These are phyloP conservation scores for Cladosporium sp. DNA, from an alignment of 2,329 filamentous ascomycete species.

Conservation along the genomic window DNA sequence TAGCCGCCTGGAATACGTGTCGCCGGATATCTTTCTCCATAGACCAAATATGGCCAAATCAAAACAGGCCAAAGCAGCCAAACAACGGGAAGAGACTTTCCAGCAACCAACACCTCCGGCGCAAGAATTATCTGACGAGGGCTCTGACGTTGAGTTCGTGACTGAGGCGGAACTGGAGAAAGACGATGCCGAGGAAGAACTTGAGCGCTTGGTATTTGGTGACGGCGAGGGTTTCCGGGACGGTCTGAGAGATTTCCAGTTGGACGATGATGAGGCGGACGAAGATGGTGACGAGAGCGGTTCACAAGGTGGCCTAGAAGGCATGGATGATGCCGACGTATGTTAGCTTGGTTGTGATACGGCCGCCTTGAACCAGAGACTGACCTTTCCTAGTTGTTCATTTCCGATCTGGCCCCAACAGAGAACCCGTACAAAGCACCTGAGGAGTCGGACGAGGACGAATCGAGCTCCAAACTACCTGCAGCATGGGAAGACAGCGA, in stretches of 20 bases:
- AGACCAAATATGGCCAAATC: neutral
- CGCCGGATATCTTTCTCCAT: too few relatives aligned
- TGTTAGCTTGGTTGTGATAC: slow-evolving; percentile 21
- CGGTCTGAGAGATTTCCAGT: slow-evolving; percentile 59
- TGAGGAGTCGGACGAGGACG: slow-evolving; percentile 39
- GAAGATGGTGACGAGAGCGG: slow-evolving; percentile 44
- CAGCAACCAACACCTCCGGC: slow-evolving; percentile 11
- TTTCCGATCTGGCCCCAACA: slow-evolving; percentile 65
- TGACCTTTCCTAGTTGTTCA: slow-evolving; percentile 59
- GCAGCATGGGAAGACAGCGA: slow-evolving; percentile 93
- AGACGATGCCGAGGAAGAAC: slow-evolving; percentile 30
- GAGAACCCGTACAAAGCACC: slow-evolving; percentile 30
- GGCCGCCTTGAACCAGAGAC: slow-evolving; percentile 1
- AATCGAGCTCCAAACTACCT: slow-evolving; percentile 40
- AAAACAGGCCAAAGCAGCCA: slow-evolving; percentile 9
- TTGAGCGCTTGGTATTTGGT: slow-evolving; percentile 80
- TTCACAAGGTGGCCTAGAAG: slow-evolving; percentile 46
- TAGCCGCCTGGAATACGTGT: too few relatives aligned
- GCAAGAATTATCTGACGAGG: slow-evolving; percentile 16
- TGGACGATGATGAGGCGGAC: slow-evolving; percentile 38
- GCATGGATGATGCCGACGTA: slow-evolving; percentile 70
- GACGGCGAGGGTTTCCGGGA: slow-evolving; percentile 77
- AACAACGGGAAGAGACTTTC: neutral
- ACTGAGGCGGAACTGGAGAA: slow-evolving; percentile 27
- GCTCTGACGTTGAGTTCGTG: slow-evolving; percentile 28